Evolutionary conservation across 225 moss, liverwort and hornwort species (phyloP), one percentile per base, ranked within the genome.

Genomic region (Climacium dendroides): DNA sequence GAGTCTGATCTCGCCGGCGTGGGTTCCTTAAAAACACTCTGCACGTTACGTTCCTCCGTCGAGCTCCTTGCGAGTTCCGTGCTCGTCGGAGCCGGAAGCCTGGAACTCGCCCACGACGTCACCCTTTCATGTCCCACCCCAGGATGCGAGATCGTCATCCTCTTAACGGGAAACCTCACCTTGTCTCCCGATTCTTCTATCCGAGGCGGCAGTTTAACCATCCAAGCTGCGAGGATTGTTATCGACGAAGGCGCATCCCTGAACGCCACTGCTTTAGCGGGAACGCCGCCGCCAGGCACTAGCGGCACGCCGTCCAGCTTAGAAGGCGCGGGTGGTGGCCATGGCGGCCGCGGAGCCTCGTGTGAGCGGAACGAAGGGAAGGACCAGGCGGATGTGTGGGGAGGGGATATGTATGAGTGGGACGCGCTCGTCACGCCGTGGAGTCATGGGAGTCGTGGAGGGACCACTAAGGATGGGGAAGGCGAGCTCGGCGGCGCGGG

Each of bases 361-460:
- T 98, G 98, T 65, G 92, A 91, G 20, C 88, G 72, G 61, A 79
- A 86, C 67, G 94, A 91, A 82, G 91, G 86, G 28, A 92, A 91
- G 79, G 93, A 94, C 52, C 95, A 94, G 71, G 88, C 84, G 26
- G 93, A 94, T 32, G 84, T 89, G 11, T 96, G 95, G 92, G 98
- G 98, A 77, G 98, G 98, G 63, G 98, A 98, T 59, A 94, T 93
- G 71, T 98, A 98, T 77, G 89, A 89, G 65, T 98, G 96, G 96
- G 90, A 94, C 41, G 78, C 92, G 35, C 87, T 96, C 62, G 81
- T 69, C 29, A 79, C 65, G 79, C 98, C 98, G 11, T 96, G 96
- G 96, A 93, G 94, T 74, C 96, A 92, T 84, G 98, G 98, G 34
- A 98, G 98, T 90, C 88, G 91, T 29, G 98, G 98, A 84, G 96